Percentiles rank a stretch among this genome's conserved stretches.
phyloP scores from a whole-genome alignment of 106 monocot genomes.

The Dioscorea alata region DNA sequence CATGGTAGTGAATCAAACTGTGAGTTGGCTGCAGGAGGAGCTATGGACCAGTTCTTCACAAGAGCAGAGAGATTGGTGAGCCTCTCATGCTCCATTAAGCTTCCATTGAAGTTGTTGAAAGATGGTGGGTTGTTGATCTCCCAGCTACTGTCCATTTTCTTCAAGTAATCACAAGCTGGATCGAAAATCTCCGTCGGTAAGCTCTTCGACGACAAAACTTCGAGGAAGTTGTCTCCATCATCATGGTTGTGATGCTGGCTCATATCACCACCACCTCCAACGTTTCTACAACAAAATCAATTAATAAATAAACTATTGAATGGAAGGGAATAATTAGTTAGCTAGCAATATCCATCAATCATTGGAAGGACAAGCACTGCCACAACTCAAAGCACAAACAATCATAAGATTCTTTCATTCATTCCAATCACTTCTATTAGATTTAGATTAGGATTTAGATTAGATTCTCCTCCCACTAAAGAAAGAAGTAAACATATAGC shows the following conservation, averaged over 20 bases:
- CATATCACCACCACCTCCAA: slow-evolving; percentile 29
- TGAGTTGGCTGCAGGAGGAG: slow-evolving; percentile 38
- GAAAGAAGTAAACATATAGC: not conserved
- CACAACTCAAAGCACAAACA: not conserved
- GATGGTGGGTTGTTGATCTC: slow-evolving; percentile 16
- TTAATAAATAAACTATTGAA: not conserved
- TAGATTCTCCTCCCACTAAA: not conserved
- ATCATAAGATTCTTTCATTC: not conserved
- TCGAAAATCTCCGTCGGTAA: slow-evolving; percentile 44
- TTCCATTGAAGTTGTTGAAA: slow-evolving; percentile 11
- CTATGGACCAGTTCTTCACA: slow-evolving; percentile 83
- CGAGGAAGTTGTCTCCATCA: slow-evolving; percentile 56
- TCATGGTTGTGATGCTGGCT: slow-evolving; percentile 17
- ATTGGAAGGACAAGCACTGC: not conserved
- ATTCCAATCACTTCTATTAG: not conserved
- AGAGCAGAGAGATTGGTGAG: slow-evolving; percentile 50
- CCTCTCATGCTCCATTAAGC: slow-evolving; percentile 16
- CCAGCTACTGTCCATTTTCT: slow-evolving; percentile 52
- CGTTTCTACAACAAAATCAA: slow-evolving; percentile 9
- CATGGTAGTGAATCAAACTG: slow-evolving; percentile 12
- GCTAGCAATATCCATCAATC: not conserved
- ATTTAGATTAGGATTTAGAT: not conserved
- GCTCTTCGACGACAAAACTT: slow-evolving; percentile 44
- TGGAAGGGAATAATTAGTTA: not conserved
- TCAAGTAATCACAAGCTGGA: slow-evolving; percentile 72